These are phyloP conservation scores for Apiospora malaysiana DNA, from an alignment of 2,329 filamentous ascomycete species.

Conservation along the genomic window DNA sequence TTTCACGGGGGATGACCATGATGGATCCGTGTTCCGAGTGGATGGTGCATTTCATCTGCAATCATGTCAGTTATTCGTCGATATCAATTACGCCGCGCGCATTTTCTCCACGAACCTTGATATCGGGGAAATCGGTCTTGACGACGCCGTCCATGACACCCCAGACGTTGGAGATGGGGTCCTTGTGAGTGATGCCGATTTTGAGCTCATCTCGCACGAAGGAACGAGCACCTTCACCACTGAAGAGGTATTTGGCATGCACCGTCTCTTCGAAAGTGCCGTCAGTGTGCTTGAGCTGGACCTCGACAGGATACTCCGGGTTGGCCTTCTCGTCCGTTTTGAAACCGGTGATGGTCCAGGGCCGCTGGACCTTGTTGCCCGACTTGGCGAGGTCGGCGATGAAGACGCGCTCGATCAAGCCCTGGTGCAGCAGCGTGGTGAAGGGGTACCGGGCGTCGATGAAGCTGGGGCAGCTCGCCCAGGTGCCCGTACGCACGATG, in stretches of 20 bases:
- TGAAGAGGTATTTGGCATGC: constrained; percentile 72
- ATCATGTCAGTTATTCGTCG: constrained; percentile 48
- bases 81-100: not conserved
- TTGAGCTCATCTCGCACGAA: constrained; percentile 68
- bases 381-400: constrained; percentile 70
- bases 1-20: constrained; percentile 79
- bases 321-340: constrained; percentile 61
- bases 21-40: constrained; percentile 77
- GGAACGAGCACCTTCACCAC: constrained; percentile 74
- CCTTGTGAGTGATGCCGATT: constrained; percentile 74
- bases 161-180: constrained; percentile 75
- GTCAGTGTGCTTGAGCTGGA: constrained; percentile 78
- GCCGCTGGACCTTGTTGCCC: constrained; percentile 64
- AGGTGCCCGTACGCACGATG: constrained; percentile 72
- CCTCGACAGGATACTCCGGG: constrained; percentile 77
- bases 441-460: constrained; percentile 75
- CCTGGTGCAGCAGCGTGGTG: constrained; percentile 74
- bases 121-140: constrained; percentile 77
- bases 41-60: constrained; percentile 74
- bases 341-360: constrained; percentile 69
- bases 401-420: constrained; percentile 73
- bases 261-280: constrained; percentile 72
- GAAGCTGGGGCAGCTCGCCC: constrained; percentile 89
- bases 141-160: constrained; percentile 78
- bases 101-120: constrained; percentile 58